Evolutionary conservation across 2,329 filamentous ascomycete species (phyloP).

Genomic region (Paecilomyces formosus): DNA sequence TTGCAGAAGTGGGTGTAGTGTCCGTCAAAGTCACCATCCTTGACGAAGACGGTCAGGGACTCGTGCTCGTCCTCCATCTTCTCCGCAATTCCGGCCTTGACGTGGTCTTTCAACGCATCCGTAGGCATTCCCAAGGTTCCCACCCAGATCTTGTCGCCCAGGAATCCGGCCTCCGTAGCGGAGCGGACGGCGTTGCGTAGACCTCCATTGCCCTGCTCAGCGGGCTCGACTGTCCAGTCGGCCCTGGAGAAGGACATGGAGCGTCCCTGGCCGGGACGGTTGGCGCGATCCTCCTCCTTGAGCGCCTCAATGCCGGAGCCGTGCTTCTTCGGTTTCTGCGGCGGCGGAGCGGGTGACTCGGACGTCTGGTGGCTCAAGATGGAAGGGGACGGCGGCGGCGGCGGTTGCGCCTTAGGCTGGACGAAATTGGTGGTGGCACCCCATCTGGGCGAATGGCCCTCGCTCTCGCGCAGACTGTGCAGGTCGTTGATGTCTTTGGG

Average conservation of each 20-base stretch:
- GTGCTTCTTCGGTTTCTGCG: slow-evolving; percentile 5
- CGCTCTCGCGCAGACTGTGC: slow-evolving; percentile 57
- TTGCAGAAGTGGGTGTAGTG: slow-evolving; percentile 97
- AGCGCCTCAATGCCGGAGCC: slow-evolving; percentile 9
- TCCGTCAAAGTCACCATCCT: slow-evolving; percentile 86
- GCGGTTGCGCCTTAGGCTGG: slow-evolving; percentile 70
- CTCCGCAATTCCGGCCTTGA: slow-evolving; percentile 77
- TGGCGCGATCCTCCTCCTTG: slow-evolving; percentile 15
- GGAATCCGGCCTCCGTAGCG: slow-evolving; percentile 59
- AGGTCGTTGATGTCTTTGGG: slow-evolving; percentile 28
- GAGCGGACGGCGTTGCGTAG: slow-evolving; percentile 82
- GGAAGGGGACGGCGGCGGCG: slow-evolving; percentile 65
- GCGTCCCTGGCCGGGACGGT: slow-evolving; percentile 45
- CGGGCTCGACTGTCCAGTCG: slow-evolving; percentile 73
- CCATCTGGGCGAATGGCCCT: slow-evolving; percentile 71
- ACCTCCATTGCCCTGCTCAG: slow-evolving; percentile 87
- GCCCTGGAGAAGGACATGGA: slow-evolving; percentile 64
- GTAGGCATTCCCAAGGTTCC: slow-evolving; percentile 92
- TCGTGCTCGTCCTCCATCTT: slow-evolving; percentile 72
- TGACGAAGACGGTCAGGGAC: slow-evolving; percentile 75
- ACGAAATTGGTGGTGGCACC: slow-evolving; percentile 57
- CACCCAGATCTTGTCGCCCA: slow-evolving; percentile 78
- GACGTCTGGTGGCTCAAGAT: slow-evolving; percentile 59
- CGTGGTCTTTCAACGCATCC: slow-evolving; percentile 67
- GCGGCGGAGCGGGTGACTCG: not conserved